These are phyloP conservation scores for Zymoseptoria brevis DNA, from an alignment of 2,329 filamentous ascomycete genomes.

Conservation along the genomic window DNA sequence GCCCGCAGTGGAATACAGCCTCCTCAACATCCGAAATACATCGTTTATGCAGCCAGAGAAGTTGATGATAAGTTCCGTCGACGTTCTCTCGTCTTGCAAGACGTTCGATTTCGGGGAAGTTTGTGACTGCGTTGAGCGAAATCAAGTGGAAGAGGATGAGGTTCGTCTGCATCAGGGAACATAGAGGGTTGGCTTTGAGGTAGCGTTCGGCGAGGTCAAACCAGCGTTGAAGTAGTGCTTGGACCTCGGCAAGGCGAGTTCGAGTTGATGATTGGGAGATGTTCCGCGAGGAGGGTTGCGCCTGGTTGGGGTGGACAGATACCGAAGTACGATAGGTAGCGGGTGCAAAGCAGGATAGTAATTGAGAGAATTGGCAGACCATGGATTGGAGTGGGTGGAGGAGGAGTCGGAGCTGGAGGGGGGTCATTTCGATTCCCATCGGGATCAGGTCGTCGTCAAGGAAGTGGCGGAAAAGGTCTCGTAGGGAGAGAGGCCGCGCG, in stretches of 20 bases:
- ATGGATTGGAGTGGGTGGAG: slow-evolving; percentile 61
- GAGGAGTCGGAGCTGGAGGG: slow-evolving; percentile 55
- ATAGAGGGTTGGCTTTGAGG: slow-evolving; percentile 48
- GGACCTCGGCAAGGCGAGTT: slow-evolving; percentile 55
- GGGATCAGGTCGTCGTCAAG: slow-evolving; percentile 54
- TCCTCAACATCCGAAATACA: slow-evolving; percentile 58
- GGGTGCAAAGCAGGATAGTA: slow-evolving; percentile 51
- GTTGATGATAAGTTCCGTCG: slow-evolving; percentile 49
- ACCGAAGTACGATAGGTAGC: slow-evolving; percentile 29
- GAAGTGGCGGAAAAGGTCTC: slow-evolving; percentile 60
- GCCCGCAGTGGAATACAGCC: slow-evolving; percentile 59
- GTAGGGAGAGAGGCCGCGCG: slow-evolving; percentile 50
- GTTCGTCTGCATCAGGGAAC: slow-evolving; percentile 55
- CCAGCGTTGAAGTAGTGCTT: slow-evolving; percentile 57
- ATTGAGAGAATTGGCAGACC: slow-evolving; percentile 56
- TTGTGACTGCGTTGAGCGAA: slow-evolving; percentile 59
- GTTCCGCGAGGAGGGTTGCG: neutral
- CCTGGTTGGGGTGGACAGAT: neutral
- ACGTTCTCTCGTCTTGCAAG: slow-evolving; percentile 55
- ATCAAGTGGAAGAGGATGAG: slow-evolving; percentile 64
- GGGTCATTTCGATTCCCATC: slow-evolving; percentile 46
- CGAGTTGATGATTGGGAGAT: slow-evolving; percentile 55
- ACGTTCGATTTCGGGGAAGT: slow-evolving; percentile 59
- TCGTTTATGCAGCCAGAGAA: slow-evolving; percentile 49
- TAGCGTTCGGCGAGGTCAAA: slow-evolving; percentile 55